Base-by-base conservation (phyloP, 1,284 basidiomycete genomes). In the Lignosus rhinocerotis region DNA sequence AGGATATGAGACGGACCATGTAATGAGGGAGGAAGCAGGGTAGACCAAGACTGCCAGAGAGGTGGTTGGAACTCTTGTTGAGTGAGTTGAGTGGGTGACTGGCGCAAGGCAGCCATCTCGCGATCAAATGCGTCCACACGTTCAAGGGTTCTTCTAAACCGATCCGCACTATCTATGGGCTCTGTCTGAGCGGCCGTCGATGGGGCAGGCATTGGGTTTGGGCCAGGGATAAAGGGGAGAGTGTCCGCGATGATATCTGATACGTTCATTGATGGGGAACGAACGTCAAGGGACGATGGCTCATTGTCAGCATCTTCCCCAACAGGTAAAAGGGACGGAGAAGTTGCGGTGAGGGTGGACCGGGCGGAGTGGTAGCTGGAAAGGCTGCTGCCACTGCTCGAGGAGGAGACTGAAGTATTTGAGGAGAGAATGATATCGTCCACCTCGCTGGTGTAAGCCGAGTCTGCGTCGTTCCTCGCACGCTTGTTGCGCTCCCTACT, bases 401-500 rank as follows among this genome's bases (percentile, higher is more conserved):
- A 60, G 32, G 63, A 53, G 8, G 63, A 62, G 30, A 54, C 33
- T 19, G 61, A 55, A 9, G 50, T 44, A 43, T 36, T 47, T 2
- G 63, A 49, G 2, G 63, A 33, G 8, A 56, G 48, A 6, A 62
- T 33, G 32, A 60, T 46, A 25, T 65, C 59, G 12, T 62, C 63
- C 2, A 64, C 43, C 52, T 64, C 63, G 48, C 54, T 60, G 31
- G 56, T 31, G 33, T 57, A 59, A 4, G 58, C 45, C 7, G 62
- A 63, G 45, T 61, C 59, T 32, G 41, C 55, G 36, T 65, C 59
- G 53, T 58, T 62, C 16, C 63, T 42, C 6, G 63, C 56, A 38
- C 63, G 61, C 30, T 65, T 65, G 56, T 41, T 62, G 9, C 63
- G 58, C 31, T 65, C 62, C n/a, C 59, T 53, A 14, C 52, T 58